phyloP scores from a whole-genome alignment of 345 rosid genomes.

The Syzygium jambos region DNA sequence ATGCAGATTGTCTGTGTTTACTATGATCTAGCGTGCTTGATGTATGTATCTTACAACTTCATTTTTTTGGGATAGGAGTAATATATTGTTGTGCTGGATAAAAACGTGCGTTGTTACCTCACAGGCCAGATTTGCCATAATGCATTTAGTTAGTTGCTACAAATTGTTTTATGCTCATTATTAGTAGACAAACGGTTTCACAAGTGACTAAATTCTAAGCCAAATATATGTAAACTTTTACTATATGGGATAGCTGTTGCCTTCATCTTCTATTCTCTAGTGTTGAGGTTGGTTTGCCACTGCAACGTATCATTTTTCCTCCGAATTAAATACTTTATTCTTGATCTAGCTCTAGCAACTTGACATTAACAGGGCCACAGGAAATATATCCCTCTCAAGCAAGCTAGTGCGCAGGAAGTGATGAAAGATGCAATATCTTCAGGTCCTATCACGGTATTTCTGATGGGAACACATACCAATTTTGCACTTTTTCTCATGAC shows the following conservation, averaged over 20 bases:
- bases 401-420: constrained; percentile 73
- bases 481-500: constrained; percentile 66
- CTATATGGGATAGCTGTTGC: background rate
- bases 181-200: background rate
- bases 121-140: background rate
- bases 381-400: constrained; percentile 68
- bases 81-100: background rate
- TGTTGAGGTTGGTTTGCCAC: background rate
- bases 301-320: background rate
- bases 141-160: background rate
- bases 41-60: background rate
- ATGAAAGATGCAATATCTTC: constrained; percentile 50
- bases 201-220: background rate
- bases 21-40: background rate
- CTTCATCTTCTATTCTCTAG: background rate
- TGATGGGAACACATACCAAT: constrained; percentile 72
- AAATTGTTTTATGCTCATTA: background rate
- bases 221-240: background rate
- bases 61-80: background rate
- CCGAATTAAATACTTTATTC: background rate
- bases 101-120: background rate
- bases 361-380: constrained; percentile 55
- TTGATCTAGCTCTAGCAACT: background rate
- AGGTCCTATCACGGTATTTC: constrained; percentile 52
- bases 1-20: background rate